A percentile compares a stretch with the other conserved stretches of the same genome.
These are phyloP conservation scores for Penicillium sp. DNA, from an alignment of 2,329 filamentous ascomycete genomes.

Conservation along the genomic window DNA sequence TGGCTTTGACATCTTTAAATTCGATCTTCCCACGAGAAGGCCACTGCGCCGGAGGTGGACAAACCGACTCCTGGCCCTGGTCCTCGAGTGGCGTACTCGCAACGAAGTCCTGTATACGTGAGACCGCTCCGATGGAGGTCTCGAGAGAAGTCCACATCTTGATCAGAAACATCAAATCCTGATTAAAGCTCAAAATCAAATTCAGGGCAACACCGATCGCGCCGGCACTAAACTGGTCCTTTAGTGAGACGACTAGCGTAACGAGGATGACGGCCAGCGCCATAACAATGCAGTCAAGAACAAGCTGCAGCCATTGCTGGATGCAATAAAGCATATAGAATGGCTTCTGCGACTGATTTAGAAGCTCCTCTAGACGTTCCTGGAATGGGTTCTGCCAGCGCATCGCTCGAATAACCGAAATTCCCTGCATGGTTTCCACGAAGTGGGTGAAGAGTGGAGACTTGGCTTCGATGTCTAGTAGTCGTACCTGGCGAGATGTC, in stretches of 20 bases:
- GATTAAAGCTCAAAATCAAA: slow-evolving; percentile 48
- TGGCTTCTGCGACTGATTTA: slow-evolving; percentile 45
- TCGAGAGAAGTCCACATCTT: slow-evolving; percentile 23
- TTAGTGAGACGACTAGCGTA: slow-evolving; percentile 40
- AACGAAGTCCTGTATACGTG: slow-evolving; percentile 49
- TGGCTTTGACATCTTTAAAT: slow-evolving; percentile 14
- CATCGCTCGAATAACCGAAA: slow-evolving; percentile 8
- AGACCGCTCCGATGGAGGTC: slow-evolving; percentile 34
- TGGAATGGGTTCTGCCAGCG: slow-evolving; percentile 43
- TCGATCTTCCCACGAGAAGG: slow-evolving; percentile 18
- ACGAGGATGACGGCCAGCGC: slow-evolving; percentile 44
- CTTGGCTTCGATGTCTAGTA: slow-evolving; percentile 15
- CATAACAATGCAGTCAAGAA: slow-evolving; percentile 45
- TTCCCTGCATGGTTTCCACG: slow-evolving; percentile 8
- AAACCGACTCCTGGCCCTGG: not conserved
- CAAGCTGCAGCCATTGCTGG: slow-evolving; percentile 45
- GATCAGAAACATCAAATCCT: slow-evolving; percentile 38
- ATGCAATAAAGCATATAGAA: slow-evolving; percentile 47
- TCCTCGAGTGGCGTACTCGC: slow-evolving; percentile 31
- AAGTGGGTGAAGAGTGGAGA: slow-evolving; percentile 12
- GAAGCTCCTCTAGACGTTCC: slow-evolving; percentile 35
- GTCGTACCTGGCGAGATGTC: slow-evolving; percentile 12
- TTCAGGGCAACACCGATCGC: slow-evolving; percentile 49
- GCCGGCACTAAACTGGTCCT: slow-evolving; percentile 39
- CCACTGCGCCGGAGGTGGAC: slow-evolving; percentile 13